phyloP scores from a whole-genome alignment of 1,284 basidiomycete species.

The Cystobasidium sp. region DNA sequence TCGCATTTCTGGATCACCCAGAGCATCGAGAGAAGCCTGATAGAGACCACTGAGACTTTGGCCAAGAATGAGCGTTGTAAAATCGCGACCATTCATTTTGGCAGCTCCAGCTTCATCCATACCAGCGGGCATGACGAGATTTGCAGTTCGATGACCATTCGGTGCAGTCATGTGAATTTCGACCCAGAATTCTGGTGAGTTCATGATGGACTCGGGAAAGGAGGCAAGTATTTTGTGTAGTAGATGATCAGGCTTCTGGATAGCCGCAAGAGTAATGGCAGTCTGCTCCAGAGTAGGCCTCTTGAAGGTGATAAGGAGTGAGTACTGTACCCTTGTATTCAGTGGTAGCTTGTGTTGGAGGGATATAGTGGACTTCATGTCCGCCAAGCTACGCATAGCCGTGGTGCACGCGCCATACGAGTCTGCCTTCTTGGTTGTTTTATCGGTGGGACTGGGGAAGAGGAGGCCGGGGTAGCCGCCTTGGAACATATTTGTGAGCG shows the following conservation, averaged over 20 bases:
- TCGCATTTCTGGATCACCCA: background rate
- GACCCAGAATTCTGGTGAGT: background rate
- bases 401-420: background rate
- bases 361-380: background rate
- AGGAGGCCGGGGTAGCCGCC: background rate
- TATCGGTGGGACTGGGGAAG: too few species aligned
- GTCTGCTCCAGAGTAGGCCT: background rate
- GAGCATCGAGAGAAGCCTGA: background rate
- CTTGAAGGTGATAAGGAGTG: background rate
- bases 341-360: background rate
- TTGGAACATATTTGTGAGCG: background rate
- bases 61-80: background rate
- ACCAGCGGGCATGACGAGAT: background rate
- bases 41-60: background rate
- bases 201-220: background rate
- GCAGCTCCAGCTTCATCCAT: conserved; percentile 1
- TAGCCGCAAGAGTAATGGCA: background rate
- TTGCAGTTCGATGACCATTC: background rate
- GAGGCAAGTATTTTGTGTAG: background rate
- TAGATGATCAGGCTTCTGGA: background rate
- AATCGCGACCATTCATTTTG: background rate
- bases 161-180: background rate
- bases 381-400: background rate
- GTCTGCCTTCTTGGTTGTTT: background rate
- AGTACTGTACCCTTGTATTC: background rate